Evolutionary conservation across 2,329 filamentous ascomycete genomes (phyloP).

Genomic region (Penicillium sp.): DNA sequence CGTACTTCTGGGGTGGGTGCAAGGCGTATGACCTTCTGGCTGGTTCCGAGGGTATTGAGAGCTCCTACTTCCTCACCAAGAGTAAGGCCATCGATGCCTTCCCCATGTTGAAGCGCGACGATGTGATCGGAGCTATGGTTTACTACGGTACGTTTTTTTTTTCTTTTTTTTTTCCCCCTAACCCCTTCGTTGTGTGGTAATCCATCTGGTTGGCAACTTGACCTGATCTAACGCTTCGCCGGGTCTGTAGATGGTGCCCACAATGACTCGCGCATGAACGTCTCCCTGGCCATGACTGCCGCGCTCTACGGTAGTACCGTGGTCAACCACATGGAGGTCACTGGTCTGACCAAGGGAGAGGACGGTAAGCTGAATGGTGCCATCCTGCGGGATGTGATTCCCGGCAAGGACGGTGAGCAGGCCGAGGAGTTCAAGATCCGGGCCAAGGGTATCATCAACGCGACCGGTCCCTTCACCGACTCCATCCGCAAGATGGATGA

Average conservation of each 20-base stretch:
- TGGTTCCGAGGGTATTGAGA: constrained; percentile 80
- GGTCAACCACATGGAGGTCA: constrained; percentile 79
- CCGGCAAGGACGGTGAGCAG: constrained; percentile 58
- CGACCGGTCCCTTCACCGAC: constrained; percentile 82
- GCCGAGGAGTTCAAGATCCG: constrained; percentile 62
- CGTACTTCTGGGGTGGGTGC: constrained; percentile 64
- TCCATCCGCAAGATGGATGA: constrained; percentile 82
- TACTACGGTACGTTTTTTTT: constrained; percentile 60
- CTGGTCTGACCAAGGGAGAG: constrained; percentile 65
- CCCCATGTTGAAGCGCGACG: constrained; percentile 77
- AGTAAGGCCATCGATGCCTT: constrained; percentile 83
- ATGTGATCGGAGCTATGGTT: constrained; percentile 72
- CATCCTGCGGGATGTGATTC: constrained; percentile 63
- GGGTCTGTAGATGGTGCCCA: constrained; percentile 66
- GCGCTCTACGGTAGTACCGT: constrained; percentile 80
- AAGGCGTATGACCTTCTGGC: constrained; percentile 83
- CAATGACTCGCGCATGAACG: constrained; percentile 90
- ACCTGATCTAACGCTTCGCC: constrained; percentile 9
- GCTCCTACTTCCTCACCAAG: constrained; percentile 79
- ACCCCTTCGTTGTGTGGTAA: too few relatives aligned
- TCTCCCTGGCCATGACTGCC: constrained; percentile 79
- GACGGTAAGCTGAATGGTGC: constrained; percentile 69
- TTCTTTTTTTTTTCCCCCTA: not conserved
- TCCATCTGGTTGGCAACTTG: too few relatives aligned
- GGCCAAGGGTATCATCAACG: constrained; percentile 79